These are phyloP conservation scores for Nosema muscidifuracis DNA, from an alignment of 371 early-diverging fungal genomes.

Conservation along the genomic window DNA sequence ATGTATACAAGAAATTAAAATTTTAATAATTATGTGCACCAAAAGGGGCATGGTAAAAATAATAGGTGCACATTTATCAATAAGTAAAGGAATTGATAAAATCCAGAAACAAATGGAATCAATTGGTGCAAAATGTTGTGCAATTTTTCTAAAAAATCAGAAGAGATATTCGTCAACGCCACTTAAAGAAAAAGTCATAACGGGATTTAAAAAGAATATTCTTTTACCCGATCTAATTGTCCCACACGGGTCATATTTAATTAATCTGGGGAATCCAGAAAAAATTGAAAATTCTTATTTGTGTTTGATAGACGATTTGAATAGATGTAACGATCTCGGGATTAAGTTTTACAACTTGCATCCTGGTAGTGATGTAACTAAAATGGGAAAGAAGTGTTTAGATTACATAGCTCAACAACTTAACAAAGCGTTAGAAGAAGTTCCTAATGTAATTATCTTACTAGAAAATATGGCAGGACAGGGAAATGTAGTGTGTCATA, in stretches of 20 bases:
- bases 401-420: constrained; percentile 63
- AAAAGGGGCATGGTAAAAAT: constrained; percentile 29
- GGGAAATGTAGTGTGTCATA: constrained; percentile 65
- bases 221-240: constrained; percentile 57
- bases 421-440: constrained; percentile 64
- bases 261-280: constrained; percentile 67
- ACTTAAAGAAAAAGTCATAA: constrained; percentile 18
- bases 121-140: constrained; percentile 53
- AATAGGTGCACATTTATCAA: constrained; percentile 63
- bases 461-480: constrained; percentile 70
- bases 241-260: constrained; percentile 68
- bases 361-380: constrained; percentile 65
- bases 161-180: constrained; percentile 46
- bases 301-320: constrained; percentile 66
- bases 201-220: constrained; percentile 43
- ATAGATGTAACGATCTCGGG: constrained; percentile 65
- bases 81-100: constrained; percentile 56
- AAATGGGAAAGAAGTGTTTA: constrained; percentile 62
- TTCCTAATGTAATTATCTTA: constrained; percentile 63
- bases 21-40: constrained; percentile 36
- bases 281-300: constrained; percentile 61
- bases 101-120: constrained; percentile 58
- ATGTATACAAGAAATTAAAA: neutral
- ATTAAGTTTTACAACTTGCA: constrained; percentile 67
- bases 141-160: constrained; percentile 62